phyloP scores from a whole-genome alignment of 306 rosid species.

The Vachellia collinsii region DNA sequence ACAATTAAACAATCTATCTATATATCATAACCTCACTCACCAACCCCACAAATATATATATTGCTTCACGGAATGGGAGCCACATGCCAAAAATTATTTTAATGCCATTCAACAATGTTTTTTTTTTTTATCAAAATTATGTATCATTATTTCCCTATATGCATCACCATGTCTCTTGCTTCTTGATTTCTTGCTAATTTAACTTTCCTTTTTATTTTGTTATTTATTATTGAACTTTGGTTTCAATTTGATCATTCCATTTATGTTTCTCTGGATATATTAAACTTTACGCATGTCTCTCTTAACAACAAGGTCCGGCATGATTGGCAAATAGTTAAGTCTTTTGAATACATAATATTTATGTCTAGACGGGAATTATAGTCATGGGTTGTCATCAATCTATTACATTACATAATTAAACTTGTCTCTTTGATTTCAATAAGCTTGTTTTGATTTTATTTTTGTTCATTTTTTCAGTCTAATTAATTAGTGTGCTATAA shows the following conservation, averaged over 20 bases:
- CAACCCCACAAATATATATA: conserved; percentile 13
- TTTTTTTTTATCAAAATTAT: background rate
- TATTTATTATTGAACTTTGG: background rate
- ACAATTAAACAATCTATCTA: background rate
- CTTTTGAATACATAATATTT: too few species aligned
- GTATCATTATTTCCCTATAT: background rate
- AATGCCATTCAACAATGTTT: background rate
- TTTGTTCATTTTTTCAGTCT: background rate
- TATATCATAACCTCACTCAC: background rate
- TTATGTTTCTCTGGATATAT: background rate
- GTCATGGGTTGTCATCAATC: too few species aligned
- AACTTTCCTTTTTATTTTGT: background rate
- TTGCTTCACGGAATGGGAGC: conserved; percentile 39
- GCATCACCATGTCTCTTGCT: background rate
- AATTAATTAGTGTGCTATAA: too few species aligned
- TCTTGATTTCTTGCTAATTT: background rate
- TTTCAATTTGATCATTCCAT: background rate
- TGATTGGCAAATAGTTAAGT: too few species aligned
- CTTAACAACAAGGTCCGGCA: background rate
- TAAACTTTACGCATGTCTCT: background rate
- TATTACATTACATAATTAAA: too few species aligned
- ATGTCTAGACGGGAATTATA: too few species aligned
- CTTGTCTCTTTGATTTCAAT: too few species aligned
- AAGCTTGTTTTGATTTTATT: too few species aligned
- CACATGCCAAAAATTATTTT: conserved; percentile 3